Base-by-base conservation (phyloP, 2,329 filamentous ascomycete species). In the Neurospora sp. region DNA sequence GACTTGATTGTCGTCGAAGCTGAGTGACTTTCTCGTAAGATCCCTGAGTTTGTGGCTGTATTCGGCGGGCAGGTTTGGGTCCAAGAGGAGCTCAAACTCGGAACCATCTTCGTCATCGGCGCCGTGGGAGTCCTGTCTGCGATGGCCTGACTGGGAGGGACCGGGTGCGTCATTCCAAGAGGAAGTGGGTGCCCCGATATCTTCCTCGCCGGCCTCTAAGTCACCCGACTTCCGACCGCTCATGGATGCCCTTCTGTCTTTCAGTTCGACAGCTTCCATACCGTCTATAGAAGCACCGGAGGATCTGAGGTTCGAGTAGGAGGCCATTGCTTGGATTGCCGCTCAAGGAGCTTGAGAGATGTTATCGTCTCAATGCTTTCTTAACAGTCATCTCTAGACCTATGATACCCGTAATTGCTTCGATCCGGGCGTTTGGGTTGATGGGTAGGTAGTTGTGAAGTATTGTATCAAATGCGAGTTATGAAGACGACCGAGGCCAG, bases 61-160 rank as follows among this genome's bases (percentile, higher is more conserved):
- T 69, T 83, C 82, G 4, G 81, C 81, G 2, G 84, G 82, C 2
- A 83, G 78, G 70, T 84, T 84, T 0, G 85, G 84, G 73, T 87
- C 84, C 74, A 88, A 77, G n/a, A 88, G 81, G 57, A 85, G 83
- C 75, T 87, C 86, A 74, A 86, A 79, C 76, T 88, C 86, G 37
- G 83, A 83, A 66, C 78, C 82, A 69, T 82, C 78, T 71, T 85
- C 84, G 68, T 83, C 81, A 41, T 81, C 81, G 57, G 80, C 79
- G 41, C 82, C 81, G 62, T 79, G 76, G 41, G 52, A 62, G 15
- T 62, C 52, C 23, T 36, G 52, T 8, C 23, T 62, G 52, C 52
- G 52, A 36, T 62, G 52, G 8, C 23, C 6, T 33, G 6, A 15
- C 8, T 62, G 52, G 15, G 52, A 62, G 15, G 52, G 15, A 36